phyloP scores from a whole-genome alignment of 2,329 filamentous ascomycete genomes.

The Stenocarpella maydis region DNA sequence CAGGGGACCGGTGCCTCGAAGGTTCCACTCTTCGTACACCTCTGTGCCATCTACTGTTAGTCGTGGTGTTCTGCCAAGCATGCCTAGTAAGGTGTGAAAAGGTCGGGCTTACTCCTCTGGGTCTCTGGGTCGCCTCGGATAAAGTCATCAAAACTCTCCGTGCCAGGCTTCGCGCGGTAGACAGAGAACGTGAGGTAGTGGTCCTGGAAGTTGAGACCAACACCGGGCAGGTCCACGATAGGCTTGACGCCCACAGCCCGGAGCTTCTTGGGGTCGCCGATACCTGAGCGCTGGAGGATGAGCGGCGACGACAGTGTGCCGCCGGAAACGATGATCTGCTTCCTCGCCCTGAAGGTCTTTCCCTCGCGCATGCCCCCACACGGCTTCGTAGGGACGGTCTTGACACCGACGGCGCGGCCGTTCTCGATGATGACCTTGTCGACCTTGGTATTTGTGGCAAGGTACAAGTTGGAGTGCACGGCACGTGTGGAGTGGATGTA shows the following conservation, averaged over 20 bases:
- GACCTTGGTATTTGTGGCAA: slow-evolving; percentile 79
- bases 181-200: slow-evolving; percentile 77
- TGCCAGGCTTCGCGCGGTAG: slow-evolving; percentile 76
- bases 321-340: slow-evolving; percentile 77
- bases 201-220: slow-evolving; percentile 80
- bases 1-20: slow-evolving; percentile 80
- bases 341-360: slow-evolving; percentile 71
- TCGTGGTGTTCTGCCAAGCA: too few relatives aligned
- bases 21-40: slow-evolving; percentile 80
- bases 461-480: slow-evolving; percentile 74
- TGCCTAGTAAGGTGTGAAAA: too few relatives aligned
- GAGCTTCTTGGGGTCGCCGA: slow-evolving; percentile 76
- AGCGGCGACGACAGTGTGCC: slow-evolving; percentile 78
- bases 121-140: slow-evolving; percentile 75
- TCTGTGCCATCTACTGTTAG: slow-evolving; percentile 42
- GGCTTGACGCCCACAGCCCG: slow-evolving; percentile 73
- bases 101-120: slow-evolving; percentile 65
- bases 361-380: slow-evolving; percentile 53
- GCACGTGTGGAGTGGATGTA: slow-evolving; percentile 81
- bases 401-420: slow-evolving; percentile 75
- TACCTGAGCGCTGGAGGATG: slow-evolving; percentile 78
- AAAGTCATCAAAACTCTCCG: slow-evolving; percentile 84
- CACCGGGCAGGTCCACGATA: slow-evolving; percentile 74
- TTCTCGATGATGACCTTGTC: slow-evolving; percentile 80
- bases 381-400: slow-evolving; percentile 75